Evolutionary conservation across 208 protist species (phyloP).

Genomic region (Lotmaria passim): DNA sequence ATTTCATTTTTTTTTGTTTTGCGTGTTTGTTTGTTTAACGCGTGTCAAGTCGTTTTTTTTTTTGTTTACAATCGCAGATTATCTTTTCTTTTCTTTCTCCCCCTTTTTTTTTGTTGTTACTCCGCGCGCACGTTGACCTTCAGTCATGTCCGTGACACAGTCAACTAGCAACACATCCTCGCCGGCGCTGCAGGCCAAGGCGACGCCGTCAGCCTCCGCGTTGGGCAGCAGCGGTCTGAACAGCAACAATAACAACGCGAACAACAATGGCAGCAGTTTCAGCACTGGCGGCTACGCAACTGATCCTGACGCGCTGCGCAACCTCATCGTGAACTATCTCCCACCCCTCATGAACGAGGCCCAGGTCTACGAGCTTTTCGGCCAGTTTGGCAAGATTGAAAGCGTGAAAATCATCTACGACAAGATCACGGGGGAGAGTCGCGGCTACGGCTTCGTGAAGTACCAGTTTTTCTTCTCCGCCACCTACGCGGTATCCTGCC

Average conservation of each 20-base stretch:
- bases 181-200: constrained; percentile 7
- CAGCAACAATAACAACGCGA: too few relatives aligned
- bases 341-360: constrained; percentile 81
- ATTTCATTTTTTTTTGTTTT: constrained; percentile 8
- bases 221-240: neutral
- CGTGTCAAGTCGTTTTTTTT: neutral
- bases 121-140: neutral
- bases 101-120: constrained; percentile 11
- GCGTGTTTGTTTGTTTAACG: neutral
- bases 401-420: constrained; percentile 90
- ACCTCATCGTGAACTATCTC: constrained; percentile 90
- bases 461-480: constrained; percentile 83
- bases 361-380: constrained; percentile 75
- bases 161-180: constrained; percentile 10
- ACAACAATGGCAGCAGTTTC: neutral
- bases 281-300: constrained; percentile 2
- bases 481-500: constrained; percentile 73
- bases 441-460: constrained; percentile 92
- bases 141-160: constrained; percentile 14
- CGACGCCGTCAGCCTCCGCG: neutral
- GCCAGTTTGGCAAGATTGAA: constrained; percentile 85
- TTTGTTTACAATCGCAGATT: neutral
- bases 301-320: constrained; percentile 77
- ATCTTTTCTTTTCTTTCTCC: neutral
- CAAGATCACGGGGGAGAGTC: constrained; percentile 73